Evolutionary conservation across 2,329 filamentous ascomycete species (phyloP).

Genomic region (Claviceps sp.): DNA sequence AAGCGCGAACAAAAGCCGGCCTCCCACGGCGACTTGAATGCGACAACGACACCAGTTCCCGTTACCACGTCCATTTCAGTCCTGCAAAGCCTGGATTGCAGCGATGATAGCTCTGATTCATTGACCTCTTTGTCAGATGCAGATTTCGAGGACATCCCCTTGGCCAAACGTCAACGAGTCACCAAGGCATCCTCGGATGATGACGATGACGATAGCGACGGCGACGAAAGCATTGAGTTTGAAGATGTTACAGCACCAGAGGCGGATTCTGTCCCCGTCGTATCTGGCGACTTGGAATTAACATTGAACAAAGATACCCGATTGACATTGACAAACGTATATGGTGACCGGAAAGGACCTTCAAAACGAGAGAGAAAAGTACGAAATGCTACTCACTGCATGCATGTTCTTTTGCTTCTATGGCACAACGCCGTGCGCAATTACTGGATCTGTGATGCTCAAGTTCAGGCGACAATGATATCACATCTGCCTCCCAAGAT

Average conservation of each 20-base stretch:
- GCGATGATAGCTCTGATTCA: constrained; percentile 32
- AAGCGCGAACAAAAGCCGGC: constrained; percentile 34
- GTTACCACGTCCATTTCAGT: constrained; percentile 28
- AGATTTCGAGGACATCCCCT: constrained; percentile 36
- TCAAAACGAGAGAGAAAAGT: constrained; percentile 74
- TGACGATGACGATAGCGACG: constrained; percentile 9
- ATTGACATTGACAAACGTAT: constrained; percentile 46
- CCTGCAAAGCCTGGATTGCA: constrained; percentile 30
- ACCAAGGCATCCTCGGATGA: constrained; percentile 10
- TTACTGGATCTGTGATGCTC: constrained; percentile 64
- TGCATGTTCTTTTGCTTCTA: constrained; percentile 78
- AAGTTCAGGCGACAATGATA: constrained; percentile 63
- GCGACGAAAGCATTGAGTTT: constrained; percentile 35
- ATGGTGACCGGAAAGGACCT: constrained; percentile 64
- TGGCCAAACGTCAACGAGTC: constrained; percentile 27
- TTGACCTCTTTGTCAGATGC: constrained; percentile 42
- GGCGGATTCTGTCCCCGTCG: constrained; percentile 33
- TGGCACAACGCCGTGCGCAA: constrained; percentile 86
- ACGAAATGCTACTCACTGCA: constrained; percentile 65
- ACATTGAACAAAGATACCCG: constrained; percentile 49
- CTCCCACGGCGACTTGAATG: constrained; percentile 48
- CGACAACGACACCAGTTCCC: constrained; percentile 29
- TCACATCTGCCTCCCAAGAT: constrained; percentile 56
- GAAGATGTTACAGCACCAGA: constrained; percentile 53
- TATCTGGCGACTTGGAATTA: constrained; percentile 58